Conservation (phyloP, 1,139 yeast species). For the Maudiozyma humilis region DNA sequence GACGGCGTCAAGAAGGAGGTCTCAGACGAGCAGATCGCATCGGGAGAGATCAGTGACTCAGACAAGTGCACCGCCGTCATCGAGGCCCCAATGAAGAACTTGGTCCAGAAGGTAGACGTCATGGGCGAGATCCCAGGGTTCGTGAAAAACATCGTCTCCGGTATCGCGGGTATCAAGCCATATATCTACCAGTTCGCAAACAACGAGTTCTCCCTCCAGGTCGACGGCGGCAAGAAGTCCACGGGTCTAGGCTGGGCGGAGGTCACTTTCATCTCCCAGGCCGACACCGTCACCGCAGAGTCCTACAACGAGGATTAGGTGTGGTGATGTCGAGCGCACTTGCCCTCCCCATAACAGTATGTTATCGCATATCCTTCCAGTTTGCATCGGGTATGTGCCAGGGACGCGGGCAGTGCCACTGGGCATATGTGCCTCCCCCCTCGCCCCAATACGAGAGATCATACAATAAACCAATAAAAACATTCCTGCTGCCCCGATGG, state of each 20-base stretch:
- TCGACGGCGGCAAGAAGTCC: slow-evolving; percentile 32
- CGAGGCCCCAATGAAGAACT: slow-evolving; percentile 44
- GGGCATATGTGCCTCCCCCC: too few species aligned
- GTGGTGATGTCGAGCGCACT: background rate
- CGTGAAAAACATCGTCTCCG: slow-evolving; percentile 86
- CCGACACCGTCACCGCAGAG: slow-evolving; percentile 25
- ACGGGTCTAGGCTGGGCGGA: slow-evolving; percentile 71
- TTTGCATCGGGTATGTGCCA: background rate
- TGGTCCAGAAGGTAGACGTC: slow-evolving; percentile 89
- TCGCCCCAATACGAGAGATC: too few species aligned
- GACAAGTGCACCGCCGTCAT: slow-evolving; percentile 35
- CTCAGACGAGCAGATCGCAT: slow-evolving; percentile 34
- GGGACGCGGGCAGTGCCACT: too few species aligned
- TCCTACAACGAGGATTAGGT: slow-evolving; percentile 20
- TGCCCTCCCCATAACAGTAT: background rate
- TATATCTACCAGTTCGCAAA: slow-evolving; percentile 80
- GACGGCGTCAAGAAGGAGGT: slow-evolving; percentile 41
- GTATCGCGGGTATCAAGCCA: slow-evolving; percentile 93
- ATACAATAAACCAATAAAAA: too few species aligned
- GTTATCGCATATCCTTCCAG: background rate
- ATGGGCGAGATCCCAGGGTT: slow-evolving; percentile 95
- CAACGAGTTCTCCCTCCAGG: slow-evolving; percentile 33
- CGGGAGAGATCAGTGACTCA: slow-evolving; percentile 18
- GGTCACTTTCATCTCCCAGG: slow-evolving; percentile 63
- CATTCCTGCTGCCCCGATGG: too few species aligned